Evolutionary conservation across 306 rosid species (phyloP), one percentile per base, ranked within the genome.

Genomic region (Vigna nakashimae): DNA sequence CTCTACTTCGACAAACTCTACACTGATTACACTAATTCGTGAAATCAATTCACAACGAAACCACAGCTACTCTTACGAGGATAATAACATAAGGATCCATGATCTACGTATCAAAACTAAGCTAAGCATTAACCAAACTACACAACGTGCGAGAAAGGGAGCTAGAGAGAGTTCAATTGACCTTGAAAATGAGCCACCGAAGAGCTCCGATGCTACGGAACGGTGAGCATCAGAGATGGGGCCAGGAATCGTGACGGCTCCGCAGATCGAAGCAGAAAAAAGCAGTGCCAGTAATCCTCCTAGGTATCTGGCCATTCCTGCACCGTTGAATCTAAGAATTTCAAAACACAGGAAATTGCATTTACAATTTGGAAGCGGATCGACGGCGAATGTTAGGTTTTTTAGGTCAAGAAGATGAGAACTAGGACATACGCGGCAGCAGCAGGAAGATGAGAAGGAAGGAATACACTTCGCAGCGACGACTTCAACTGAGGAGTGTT

Each of bases 141-240:
- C 55, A 66, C 58, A 24, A 58, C 3, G 32, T 20, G 9, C 17
- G 3, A 32, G 50, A 58, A 66, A 42, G 18, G 20, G 18, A 43
- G 34, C 34, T 42, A 12, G 71, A 66, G 36, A 66, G 36, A 14
- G 30, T 66, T 66, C 34, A 66, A 66, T 42, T 80, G 49, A 95
- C 99, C 99, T 95, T 3, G 86, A 82, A 53, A 80, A 92, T 2
- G 87, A 85, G 66, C 89, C 94, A 76, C 85, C 72, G 89, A 95
- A 90, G 73, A 95, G 90, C 50, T 90, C 87, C 6, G 82, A 46
- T 26, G 96, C 98, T 14, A 93, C 91, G 53, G 93, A 86, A 91
- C 94, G 96, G 79, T 92, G 99, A 59, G 96, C 87, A 75, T 91
- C 90, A 2, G 97, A 86, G 91, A 95, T 89, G 0, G 78, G 74